These are phyloP conservation scores for Candida maltosa DNA, from an alignment of 805 yeast genomes.

Conservation along the genomic window DNA sequence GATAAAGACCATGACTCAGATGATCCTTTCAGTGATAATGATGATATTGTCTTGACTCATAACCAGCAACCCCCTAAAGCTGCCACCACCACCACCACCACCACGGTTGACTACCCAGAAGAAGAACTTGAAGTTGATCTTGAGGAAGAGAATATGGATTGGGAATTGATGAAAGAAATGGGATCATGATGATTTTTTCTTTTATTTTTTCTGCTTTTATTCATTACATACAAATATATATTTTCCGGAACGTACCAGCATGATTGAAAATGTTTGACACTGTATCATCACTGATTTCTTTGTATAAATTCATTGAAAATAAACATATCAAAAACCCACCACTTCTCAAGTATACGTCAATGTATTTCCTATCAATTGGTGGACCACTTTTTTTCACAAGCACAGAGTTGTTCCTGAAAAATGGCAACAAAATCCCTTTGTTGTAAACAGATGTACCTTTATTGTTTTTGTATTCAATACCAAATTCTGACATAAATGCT, in stretches of 20 bases:
- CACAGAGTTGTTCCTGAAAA: constrained; percentile 41
- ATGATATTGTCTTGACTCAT: too few species aligned
- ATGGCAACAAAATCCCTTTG: constrained; percentile 54
- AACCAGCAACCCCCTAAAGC: background rate
- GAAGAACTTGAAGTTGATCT: constrained; percentile 11
- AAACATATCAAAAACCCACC: constrained; percentile 53
- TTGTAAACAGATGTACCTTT: constrained; percentile 31
- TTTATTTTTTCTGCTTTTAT: too few species aligned
- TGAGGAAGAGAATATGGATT: constrained; percentile 26
- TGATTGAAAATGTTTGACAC: constrained; percentile 46
- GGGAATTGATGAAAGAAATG: constrained; percentile 37
- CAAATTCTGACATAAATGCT: constrained; percentile 51
- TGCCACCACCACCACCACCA: constrained; percentile 6
- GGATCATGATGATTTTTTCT: constrained; percentile 18
- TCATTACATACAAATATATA: too few species aligned
- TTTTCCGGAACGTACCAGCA: constrained; percentile 46
- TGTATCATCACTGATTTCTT: constrained; percentile 27
- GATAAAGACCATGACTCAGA: too few species aligned
- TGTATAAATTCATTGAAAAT: constrained; percentile 28
- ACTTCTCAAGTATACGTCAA: constrained; percentile 46
- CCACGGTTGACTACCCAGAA: constrained; percentile 1
- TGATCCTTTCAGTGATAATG: constrained; percentile 25
- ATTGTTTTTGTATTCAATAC: constrained; percentile 38
- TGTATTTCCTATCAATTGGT: constrained; percentile 8
- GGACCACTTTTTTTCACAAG: constrained; percentile 34